Base-by-base conservation (phyloP, 352 stramenopile species). In the Globisporangium abappressorium region DNA sequence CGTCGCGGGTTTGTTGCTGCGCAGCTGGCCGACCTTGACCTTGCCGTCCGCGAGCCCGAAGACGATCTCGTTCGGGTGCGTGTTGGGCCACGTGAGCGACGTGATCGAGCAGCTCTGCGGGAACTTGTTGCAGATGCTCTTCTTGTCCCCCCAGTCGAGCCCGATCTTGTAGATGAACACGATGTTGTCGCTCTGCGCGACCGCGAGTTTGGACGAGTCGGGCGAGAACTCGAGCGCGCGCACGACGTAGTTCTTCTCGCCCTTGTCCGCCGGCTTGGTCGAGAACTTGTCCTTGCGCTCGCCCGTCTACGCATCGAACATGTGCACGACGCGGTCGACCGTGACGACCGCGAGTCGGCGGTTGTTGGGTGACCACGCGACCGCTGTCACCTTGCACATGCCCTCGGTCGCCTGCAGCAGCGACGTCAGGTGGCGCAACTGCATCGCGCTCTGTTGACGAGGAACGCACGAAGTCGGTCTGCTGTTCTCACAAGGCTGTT, bases 81-180 rank as follows among this genome's bases (percentile, higher is more conserved):
- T 92, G 26, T 74, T 87, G 33, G 95, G 94, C 95, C 95, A 98
- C 54, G 90, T 86, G 64, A 98, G 77, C 62, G 78, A 76, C 51
- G 95, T 98, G 26, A 98, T 78, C 8, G 91, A 90, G 59, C 75
- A 78, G 36, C 73, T 78, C 72, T 97, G 91, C 5, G 80, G 74
- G 66, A 98, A 98, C 76, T 98, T 98, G 82, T 98, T 98, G 79
- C 94, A 98, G 54, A 98, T 98, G 74, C 82, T 97, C 74, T 98
- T 98, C 75, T 98, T 98, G 73, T 98, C 94, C 15, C 88, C 88
- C 90, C 91, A 98, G 36, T 98, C 93, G 28, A 97, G 64, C 0
- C 94, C 91, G 55, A 98, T 91, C 77, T 98, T 98, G 80, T 98
- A 98, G 59, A 98, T 94, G 71, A 98, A 98, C 6, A 98, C 90